phyloP scores from a whole-genome alignment of 2,329 filamentous ascomycete genomes.

The Chaetothyriales sp. region DNA sequence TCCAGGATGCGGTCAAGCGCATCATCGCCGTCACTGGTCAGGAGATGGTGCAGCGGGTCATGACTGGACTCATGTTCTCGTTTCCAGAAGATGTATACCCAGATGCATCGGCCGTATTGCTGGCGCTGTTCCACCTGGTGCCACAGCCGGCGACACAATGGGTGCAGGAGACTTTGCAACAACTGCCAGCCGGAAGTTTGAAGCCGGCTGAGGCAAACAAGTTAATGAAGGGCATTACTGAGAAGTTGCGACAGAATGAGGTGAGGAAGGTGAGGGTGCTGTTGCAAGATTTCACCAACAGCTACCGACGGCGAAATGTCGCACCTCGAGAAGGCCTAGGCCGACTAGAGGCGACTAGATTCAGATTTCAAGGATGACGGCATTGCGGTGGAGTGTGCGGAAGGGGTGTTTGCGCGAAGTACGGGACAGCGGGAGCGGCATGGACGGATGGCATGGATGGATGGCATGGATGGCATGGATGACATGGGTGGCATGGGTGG shows the following conservation, averaged over 20 bases:
- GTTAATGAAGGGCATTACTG: slow-evolving; percentile 65
- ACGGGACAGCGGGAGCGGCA: not conserved
- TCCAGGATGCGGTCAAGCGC: slow-evolving; percentile 59
- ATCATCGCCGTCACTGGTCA: slow-evolving; percentile 60
- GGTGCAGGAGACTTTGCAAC: slow-evolving; percentile 69
- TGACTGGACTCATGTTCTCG: slow-evolving; percentile 98
- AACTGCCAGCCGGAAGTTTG: slow-evolving; percentile 72
- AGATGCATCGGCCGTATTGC: slow-evolving; percentile 82
- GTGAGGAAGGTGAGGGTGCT: slow-evolving; percentile 69
- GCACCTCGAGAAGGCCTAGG: slow-evolving; percentile 88
- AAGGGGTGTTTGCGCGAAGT: no score
- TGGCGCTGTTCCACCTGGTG: slow-evolving; percentile 76
- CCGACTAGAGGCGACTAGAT: slow-evolving; percentile 70
- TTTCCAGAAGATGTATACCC: slow-evolving; percentile 93
- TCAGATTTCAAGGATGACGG: slow-evolving; percentile 48
- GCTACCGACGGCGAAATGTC: slow-evolving; percentile 83
- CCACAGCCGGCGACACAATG: slow-evolving; percentile 66
- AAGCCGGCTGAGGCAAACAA: slow-evolving; percentile 67
- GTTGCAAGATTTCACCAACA: slow-evolving; percentile 92
- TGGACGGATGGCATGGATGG: not conserved
- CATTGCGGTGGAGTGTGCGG: not conserved
- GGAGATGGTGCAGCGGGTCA: slow-evolving; percentile 67
- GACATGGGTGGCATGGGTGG: no score
- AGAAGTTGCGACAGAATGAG: slow-evolving; percentile 55
- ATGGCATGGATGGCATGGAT: not conserved